phyloP scores from a whole-genome alignment of 495 filamentous ascomycete genomes.

The Rhizodiscina lignyota region DNA sequence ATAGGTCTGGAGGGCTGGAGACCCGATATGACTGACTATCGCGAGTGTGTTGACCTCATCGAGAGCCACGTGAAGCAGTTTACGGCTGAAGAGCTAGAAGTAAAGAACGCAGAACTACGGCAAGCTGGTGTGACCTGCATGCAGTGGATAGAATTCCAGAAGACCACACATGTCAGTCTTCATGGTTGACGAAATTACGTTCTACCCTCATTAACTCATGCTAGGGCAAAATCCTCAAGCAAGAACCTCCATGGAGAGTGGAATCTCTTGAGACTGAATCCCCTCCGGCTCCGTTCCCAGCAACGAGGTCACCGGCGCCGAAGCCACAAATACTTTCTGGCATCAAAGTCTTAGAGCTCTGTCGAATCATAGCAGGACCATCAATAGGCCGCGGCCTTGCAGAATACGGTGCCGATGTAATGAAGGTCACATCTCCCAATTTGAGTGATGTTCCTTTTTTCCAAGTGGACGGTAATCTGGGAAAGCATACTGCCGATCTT shows the following conservation, averaged over 20 bases:
- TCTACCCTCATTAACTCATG: slow-evolving; percentile 1
- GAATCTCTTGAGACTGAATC: slow-evolving; percentile 27
- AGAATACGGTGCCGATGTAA: slow-evolving; percentile 24
- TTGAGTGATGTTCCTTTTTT: slow-evolving; percentile 65
- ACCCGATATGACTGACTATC: slow-evolving; percentile 48
- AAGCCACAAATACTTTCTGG: slow-evolving; percentile 11
- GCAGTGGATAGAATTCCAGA: slow-evolving; percentile 46
- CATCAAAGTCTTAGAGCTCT: slow-evolving; percentile 10
- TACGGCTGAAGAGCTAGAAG: slow-evolving; percentile 45
- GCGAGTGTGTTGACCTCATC: slow-evolving; percentile 48
- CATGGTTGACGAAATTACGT: background rate
- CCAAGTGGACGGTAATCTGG: slow-evolving; percentile 63
- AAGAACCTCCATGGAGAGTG: slow-evolving; percentile 38
- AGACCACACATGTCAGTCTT: slow-evolving; percentile 33
- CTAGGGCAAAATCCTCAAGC: slow-evolving; percentile 30
- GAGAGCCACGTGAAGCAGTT: slow-evolving; percentile 47
- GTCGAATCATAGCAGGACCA: slow-evolving; percentile 29
- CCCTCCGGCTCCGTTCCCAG: slow-evolving; percentile 36
- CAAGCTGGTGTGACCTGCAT: slow-evolving; percentile 53
- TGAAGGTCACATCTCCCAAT: slow-evolving; percentile 53
- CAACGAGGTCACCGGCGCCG: slow-evolving; percentile 1
- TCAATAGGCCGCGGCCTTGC: slow-evolving; percentile 10
- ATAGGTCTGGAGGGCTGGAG: slow-evolving; percentile 47
- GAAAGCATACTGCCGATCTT: slow-evolving; percentile 42
- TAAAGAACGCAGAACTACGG: slow-evolving; percentile 38